A percentile compares a stretch with the other conserved stretches of the same genome.
Conservation (phyloP, 345 rosid genomes). For the Hirschfeldia incana region DNA sequence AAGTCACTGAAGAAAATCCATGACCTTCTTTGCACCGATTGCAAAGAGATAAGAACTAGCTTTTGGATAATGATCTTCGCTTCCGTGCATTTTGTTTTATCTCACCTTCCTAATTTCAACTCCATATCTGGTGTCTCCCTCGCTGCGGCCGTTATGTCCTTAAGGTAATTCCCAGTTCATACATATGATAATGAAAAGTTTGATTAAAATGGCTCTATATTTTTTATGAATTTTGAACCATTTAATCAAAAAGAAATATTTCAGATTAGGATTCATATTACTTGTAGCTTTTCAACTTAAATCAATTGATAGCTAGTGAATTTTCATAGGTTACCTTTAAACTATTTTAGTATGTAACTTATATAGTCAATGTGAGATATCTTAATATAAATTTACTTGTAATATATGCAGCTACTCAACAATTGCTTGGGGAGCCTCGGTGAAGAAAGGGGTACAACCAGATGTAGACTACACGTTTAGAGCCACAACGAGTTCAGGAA, state of each 20-base stretch:
- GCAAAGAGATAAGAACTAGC: constrained; percentile 49
- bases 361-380: neutral
- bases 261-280: neutral
- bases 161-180: constrained; percentile 43
- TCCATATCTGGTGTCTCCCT: constrained; percentile 62
- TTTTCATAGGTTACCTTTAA: neutral
- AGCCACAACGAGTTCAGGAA: constrained; percentile 41
- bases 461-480: constrained; percentile 57
- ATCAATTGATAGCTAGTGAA: neutral
- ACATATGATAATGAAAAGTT: neutral
- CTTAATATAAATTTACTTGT: neutral
- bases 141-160: constrained; percentile 86
- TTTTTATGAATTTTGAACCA: neutral
- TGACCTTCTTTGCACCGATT: constrained; percentile 49
- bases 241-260: neutral
- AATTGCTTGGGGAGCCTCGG: constrained; percentile 65
- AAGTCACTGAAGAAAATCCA: constrained; percentile 75
- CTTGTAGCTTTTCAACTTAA: neutral
- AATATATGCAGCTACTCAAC: constrained; percentile 58
- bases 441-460: constrained; percentile 46
- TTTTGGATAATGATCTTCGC: constrained; percentile 80
- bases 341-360: neutral
- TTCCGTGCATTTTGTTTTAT: constrained; percentile 60
- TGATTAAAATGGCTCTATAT: neutral
- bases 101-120: constrained; percentile 80